These are phyloP conservation scores for Parastagonospora avenae DNA, from an alignment of 2,329 filamentous ascomycete species.

Conservation along the genomic window DNA sequence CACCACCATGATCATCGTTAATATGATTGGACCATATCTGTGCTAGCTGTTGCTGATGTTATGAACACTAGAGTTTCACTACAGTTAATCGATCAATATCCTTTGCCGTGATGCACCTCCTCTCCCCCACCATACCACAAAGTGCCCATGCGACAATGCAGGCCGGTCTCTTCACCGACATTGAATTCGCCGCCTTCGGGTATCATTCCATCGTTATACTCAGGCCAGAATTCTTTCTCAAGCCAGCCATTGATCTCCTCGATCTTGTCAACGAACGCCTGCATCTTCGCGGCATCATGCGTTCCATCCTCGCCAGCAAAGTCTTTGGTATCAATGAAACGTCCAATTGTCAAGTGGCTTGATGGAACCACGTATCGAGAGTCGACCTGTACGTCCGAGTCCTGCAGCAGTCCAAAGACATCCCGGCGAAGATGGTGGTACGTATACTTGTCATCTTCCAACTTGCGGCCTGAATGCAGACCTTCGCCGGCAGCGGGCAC, in stretches of 20 bases:
- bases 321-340: constrained; percentile 74
- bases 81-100: constrained; percentile 43
- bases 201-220: constrained; percentile 46
- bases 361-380: constrained; percentile 88
- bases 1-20: no score
- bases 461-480: constrained; percentile 38
- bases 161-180: constrained; percentile 81
- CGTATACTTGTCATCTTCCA: constrained; percentile 69
- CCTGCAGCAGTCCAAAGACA: constrained; percentile 66
- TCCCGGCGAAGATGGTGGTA: constrained; percentile 91
- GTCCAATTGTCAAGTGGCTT: constrained; percentile 84
- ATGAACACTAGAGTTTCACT: background rate
- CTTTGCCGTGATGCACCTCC: constrained; percentile 63
- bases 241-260: constrained; percentile 81
- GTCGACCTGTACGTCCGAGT: constrained; percentile 70
- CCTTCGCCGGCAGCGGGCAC: constrained; percentile 74
- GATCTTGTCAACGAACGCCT: constrained; percentile 70
- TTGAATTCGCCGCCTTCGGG: constrained; percentile 73
- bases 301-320: constrained; percentile 51
- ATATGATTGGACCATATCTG: no score
- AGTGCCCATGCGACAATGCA: constrained; percentile 75
- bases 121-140: constrained; percentile 80
- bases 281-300: constrained; percentile 60
- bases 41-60: no score
- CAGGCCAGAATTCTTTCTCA: constrained; percentile 71